Conservation (phyloP, 2,329 filamentous ascomycete species). For the Scortechinia acanthostroma region DNA sequence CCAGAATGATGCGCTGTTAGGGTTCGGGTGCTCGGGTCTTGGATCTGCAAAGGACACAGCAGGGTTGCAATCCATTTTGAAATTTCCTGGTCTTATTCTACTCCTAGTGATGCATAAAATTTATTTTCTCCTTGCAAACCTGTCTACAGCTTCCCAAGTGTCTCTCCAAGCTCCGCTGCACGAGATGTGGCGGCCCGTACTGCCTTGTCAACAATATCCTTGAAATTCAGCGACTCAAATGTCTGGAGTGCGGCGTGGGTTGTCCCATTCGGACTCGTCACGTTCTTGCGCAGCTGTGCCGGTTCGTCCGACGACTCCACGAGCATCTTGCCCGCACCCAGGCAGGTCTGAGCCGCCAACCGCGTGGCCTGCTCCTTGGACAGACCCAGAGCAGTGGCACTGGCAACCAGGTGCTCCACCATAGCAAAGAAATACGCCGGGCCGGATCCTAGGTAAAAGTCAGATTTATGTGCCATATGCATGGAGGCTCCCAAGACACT, state of each 20-base stretch:
- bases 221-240: constrained; percentile 33
- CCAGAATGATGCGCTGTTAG: no score
- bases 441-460: constrained; percentile 28
- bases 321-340: constrained; percentile 42
- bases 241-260: constrained; percentile 38
- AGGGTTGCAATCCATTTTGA: no score
- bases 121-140: no score
- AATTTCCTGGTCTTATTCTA: no score
- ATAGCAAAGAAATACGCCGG: constrained; percentile 45
- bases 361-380: constrained; percentile 37
- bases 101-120: no score
- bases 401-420: constrained; percentile 38
- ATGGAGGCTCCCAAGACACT: no score
- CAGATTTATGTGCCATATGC: no score
- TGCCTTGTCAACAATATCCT: constrained; percentile 31
- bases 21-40: no score
- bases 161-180: constrained; percentile 32
- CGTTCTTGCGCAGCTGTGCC: constrained; percentile 36
- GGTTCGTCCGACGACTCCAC: constrained; percentile 34
- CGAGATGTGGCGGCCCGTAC: constrained; percentile 34
- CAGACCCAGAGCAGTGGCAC: constrained; percentile 32
- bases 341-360: constrained; percentile 38
- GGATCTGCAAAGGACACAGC: no score
- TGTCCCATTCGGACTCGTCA: constrained; percentile 42
- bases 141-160: constrained; percentile 11